phyloP scores from a whole-genome alignment of 1,284 basidiomycete genomes.

The Melampsora larici-populina region DNA sequence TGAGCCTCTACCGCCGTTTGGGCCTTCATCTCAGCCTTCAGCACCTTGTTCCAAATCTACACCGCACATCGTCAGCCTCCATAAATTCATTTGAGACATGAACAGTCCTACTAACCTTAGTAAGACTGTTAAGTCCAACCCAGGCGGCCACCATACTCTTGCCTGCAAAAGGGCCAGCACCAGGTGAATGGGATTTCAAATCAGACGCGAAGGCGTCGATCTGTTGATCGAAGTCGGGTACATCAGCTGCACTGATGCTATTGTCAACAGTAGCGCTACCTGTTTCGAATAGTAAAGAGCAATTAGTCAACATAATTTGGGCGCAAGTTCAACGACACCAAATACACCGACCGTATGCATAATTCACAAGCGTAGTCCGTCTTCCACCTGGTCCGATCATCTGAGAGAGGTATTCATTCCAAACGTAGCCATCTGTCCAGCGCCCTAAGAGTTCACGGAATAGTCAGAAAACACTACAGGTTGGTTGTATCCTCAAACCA shows the following conservation, averaged over 20 bases:
- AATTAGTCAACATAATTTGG: neutral
- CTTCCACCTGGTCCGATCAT: slow-evolving; percentile 30
- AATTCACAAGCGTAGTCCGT: slow-evolving; percentile 27
- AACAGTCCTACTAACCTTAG: slow-evolving; percentile 1
- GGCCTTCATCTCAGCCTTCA: slow-evolving; percentile 15
- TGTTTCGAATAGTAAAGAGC: neutral
- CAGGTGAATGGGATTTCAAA: slow-evolving; percentile 28
- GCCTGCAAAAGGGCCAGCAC: slow-evolving; percentile 28
- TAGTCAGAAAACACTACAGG: too few relatives aligned
- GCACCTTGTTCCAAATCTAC: slow-evolving; percentile 32
- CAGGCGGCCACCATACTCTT: slow-evolving; percentile 33
- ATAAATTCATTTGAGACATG: neutral
- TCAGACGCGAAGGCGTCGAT: slow-evolving; percentile 24
- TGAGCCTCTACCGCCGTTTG: slow-evolving; percentile 12
- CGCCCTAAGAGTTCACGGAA: slow-evolving; percentile 5
- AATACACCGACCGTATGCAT: slow-evolving; percentile 17
- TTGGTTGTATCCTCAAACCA: too few relatives aligned
- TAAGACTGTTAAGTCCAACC: slow-evolving; percentile 36
- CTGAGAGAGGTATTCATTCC: slow-evolving; percentile 35
- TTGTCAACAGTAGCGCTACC: slow-evolving; percentile 39
- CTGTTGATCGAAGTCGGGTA: slow-evolving; percentile 34
- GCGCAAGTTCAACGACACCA: too few relatives aligned
- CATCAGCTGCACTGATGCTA: slow-evolving; percentile 11
- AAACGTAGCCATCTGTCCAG: slow-evolving; percentile 35
- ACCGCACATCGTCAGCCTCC: neutral